Evolutionary conservation across 495 filamentous ascomycete genomes (phyloP), one percentile per base, ranked within the genome.

Genomic region (Neurospora sp.): DNA sequence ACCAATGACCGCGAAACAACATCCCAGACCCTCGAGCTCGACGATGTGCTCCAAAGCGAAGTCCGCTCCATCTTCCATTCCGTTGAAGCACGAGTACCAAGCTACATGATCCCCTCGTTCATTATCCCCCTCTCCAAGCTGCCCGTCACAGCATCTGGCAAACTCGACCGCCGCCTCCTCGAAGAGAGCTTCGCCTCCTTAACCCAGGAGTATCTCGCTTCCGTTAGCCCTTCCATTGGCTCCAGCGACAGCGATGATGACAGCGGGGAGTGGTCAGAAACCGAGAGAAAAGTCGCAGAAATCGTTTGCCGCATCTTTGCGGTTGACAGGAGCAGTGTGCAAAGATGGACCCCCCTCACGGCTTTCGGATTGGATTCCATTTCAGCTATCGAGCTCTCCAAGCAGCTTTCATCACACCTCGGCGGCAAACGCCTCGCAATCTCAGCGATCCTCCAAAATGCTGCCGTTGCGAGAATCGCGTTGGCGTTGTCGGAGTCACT

Each of bases 321-420:
- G 11, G 81, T 83, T 31, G 79, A 85, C 39, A 87, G 81, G 0
- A 89, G 85, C 1, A 88, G 90, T 61, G 87, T 92, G 69, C 86
- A 68, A 40, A 77, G 81, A 48, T 87, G 84, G 84, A 83, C 81
- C 16, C 81, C 85, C 8, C 81, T 87, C 9, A 73, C 76, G 9
- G 74, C 83, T 31, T 82, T 94, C 7, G 93, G 93, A 0, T 79
- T 96, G 27, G 93, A 96, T 78, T 95, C 93, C 0, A 89, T 96
- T n/a, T 91, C 89, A 38, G 92, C 91, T 0, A 94, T 96, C 68
- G 80, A 86, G 14, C 79, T 94, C 44, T 87, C 90, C 0, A 89
- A 83, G 27, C 77, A 78, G 44, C 78, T 93, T 1, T 79, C 83
- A 66, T 73, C 82, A 3, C 71, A 72, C 9, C 81, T 85, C 3